phyloP scores from a whole-genome alignment of 768 basidiomycete genomes.

The Rhodotorula diobovata region DNA sequence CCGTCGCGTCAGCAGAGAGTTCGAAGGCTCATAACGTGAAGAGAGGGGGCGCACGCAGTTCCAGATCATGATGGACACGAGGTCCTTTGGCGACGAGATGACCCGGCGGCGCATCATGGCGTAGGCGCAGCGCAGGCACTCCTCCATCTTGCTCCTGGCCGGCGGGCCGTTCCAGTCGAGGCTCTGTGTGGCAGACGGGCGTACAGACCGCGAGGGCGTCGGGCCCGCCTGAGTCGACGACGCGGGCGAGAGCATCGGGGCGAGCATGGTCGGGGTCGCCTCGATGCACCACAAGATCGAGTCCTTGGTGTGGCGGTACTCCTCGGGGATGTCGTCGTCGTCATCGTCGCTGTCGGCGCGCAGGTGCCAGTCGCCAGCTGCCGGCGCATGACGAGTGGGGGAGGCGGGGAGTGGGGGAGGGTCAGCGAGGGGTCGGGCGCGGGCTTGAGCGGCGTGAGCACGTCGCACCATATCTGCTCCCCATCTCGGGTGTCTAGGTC shows the following conservation, averaged over 20 bases:
- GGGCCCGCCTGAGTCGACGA: neutral
- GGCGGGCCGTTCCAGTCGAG: constrained; percentile 54
- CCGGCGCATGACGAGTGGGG: neutral
- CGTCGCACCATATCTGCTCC: neutral
- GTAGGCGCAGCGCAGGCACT: constrained; percentile 75
- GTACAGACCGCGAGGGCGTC: constrained; percentile 1
- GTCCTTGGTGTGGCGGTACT: constrained; percentile 58
- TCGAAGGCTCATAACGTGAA: constrained; percentile 37
- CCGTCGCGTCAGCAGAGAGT: constrained; percentile 46
- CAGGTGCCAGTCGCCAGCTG: neutral
- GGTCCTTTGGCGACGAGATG: constrained; percentile 78
- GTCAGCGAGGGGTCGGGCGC: neutral
- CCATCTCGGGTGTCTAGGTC: neutral
- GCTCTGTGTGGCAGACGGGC: neutral
- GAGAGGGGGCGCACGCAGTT: constrained; percentile 66
- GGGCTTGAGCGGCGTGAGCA: neutral
- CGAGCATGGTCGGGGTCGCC: constrained; percentile 82
- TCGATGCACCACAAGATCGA: constrained; percentile 95
- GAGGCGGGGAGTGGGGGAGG: no score
- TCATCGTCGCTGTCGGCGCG: constrained; percentile 8
- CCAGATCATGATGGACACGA: constrained; percentile 83
- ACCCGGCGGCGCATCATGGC: constrained; percentile 87
- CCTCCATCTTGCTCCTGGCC: constrained; percentile 69
- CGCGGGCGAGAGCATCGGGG: constrained; percentile 55
- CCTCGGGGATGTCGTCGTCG: constrained; percentile 22